phyloP scores from a whole-genome alignment of 176 grass and related monocot genomes.

The Paspalum vaginatum region DNA sequence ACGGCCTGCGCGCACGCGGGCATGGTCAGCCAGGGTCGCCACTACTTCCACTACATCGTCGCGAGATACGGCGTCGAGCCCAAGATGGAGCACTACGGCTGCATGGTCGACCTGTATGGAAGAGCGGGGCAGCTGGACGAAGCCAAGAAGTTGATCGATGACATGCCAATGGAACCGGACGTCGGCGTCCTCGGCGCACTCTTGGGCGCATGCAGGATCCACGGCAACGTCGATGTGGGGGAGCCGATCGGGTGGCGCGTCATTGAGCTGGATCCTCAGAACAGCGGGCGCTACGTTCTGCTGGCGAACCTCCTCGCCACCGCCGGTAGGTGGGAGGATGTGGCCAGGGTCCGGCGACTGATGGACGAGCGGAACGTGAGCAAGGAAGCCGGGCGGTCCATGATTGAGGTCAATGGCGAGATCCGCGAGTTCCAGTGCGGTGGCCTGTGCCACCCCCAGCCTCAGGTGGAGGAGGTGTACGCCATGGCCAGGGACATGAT shows the following conservation, averaged over 20 bases:
- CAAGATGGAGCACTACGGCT: slow-evolving; percentile 86
- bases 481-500: slow-evolving; percentile 67
- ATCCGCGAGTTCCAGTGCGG: slow-evolving; percentile 67
- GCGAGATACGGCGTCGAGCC: slow-evolving; percentile 50
- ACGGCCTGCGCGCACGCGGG: slow-evolving; percentile 81
- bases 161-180: slow-evolving; percentile 80
- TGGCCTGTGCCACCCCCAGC: slow-evolving; percentile 49
- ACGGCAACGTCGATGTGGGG: slow-evolving; percentile 57
- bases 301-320: slow-evolving; percentile 76
- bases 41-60: slow-evolving; percentile 55
- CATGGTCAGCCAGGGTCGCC: slow-evolving; percentile 50
- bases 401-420: slow-evolving; percentile 61
- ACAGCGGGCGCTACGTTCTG: slow-evolving; percentile 76
- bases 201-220: slow-evolving; percentile 79
- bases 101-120: slow-evolving; percentile 77
- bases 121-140: slow-evolving; percentile 76
- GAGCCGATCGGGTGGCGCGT: slow-evolving; percentile 60
- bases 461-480: slow-evolving; percentile 56
- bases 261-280: slow-evolving; percentile 71
- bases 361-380: slow-evolving; percentile 69
- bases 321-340: slow-evolving; percentile 65
- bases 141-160: slow-evolving; percentile 72
- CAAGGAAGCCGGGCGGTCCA: slow-evolving; percentile 68
- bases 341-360: slow-evolving; percentile 55
- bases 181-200: slow-evolving; percentile 72